Evolutionary conservation across 148 eudicot genomes (phyloP), one percentile per base, ranked within the genome.

Genomic region (Vaccinium myrtillus): DNA sequence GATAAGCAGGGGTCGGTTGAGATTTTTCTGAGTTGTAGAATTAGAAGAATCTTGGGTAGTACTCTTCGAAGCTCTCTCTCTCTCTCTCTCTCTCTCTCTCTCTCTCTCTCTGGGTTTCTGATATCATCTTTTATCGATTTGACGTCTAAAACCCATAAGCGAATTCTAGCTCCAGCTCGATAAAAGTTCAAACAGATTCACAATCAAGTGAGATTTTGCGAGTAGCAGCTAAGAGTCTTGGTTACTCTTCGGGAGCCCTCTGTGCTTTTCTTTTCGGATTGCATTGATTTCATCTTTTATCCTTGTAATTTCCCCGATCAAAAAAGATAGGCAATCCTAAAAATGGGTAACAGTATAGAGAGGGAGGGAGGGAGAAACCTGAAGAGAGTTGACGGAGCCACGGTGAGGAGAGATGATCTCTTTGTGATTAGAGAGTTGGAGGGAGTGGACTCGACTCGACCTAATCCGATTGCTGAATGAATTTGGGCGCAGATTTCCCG

Each of bases 381-480:
- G 97, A 80, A 96, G 97, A 56, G 99, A 94, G 67, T 96, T 96
- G 73, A 96, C 79, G 84, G 99, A 90, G 51, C 95, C 99, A 19
- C 95, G 98, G 82, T 96, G 99, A 83, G 98, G 90, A 56, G 98
- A 96, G 80, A 94, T 80, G 59, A 96, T 86, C 69, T 96, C 97
- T 81, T 94, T 96, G 90, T 85, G 82, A 84, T 96, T 96, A 51
- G 99, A 96, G 81, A 96, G 94, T 21, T 89, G 94, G 75, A 96
- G 90, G 21, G 95, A 92, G 2, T 95, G 87, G 78, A 89, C 53
- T 54, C 99, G 91, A 67, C 80, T 84, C 18, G 92, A 90, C 81
- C 87, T 91, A 85, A 96, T 55, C 84, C 93, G 93, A 88, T 77
- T 90, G 84, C 86, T 73, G 90, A 94, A 94, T 36, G 90, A 92